These are phyloP conservation scores for Erodium trifolium DNA, from an alignment of 441 rosid genomes.

Conservation along the genomic window DNA sequence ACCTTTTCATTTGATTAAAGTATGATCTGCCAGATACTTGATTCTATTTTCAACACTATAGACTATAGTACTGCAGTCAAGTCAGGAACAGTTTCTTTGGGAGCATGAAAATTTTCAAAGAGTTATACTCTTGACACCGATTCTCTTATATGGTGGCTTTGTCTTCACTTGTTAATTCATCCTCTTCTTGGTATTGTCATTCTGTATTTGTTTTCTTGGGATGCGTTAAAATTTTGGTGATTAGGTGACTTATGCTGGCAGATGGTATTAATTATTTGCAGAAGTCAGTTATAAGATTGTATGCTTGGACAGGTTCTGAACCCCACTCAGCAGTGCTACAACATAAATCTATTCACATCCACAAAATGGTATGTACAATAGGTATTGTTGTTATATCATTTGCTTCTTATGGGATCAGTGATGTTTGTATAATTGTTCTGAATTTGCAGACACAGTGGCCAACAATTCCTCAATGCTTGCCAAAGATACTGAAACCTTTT, in stretches of 20 bases:
- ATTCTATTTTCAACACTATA: neutral
- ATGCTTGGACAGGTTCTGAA: constrained; percentile 56
- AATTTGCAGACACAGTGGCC: constrained; percentile 57
- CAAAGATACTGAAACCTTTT: constrained; percentile 52
- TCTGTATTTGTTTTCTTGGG: neutral
- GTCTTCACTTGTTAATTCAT: neutral
- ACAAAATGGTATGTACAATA: constrained; percentile 57
- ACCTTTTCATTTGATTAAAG: neutral
- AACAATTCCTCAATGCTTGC: constrained; percentile 33
- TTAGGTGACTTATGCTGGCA: neutral
- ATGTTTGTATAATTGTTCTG: neutral
- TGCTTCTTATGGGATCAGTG: neutral
- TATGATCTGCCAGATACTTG: neutral
- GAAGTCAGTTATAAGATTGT: constrained; percentile 6
- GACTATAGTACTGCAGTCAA: neutral
- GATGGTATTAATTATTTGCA: neutral
- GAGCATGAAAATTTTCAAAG: neutral
- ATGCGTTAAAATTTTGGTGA: neutral
- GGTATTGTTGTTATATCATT: constrained; percentile 3
- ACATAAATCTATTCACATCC: constrained; percentile 67
- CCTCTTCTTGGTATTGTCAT: neutral
- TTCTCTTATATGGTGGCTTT: neutral
- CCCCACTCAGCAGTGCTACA: constrained; percentile 65
- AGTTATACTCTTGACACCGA: neutral
- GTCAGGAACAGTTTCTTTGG: neutral